These are phyloP conservation scores for Cystoderma amianthinum DNA, from an alignment of 768 basidiomycete species.

Conservation along the genomic window DNA sequence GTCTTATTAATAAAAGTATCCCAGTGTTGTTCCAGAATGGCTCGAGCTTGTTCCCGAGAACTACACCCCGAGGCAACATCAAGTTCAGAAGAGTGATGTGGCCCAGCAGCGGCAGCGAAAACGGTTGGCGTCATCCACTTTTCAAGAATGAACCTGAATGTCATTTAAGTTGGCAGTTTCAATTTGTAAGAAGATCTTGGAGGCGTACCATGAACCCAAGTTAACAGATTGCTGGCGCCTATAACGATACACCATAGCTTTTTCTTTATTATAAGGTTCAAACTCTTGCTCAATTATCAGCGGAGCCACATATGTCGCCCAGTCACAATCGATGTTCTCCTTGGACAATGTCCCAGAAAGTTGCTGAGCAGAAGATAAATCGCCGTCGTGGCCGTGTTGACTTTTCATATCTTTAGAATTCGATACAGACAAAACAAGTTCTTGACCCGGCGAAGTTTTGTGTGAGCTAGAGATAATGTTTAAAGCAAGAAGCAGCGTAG, in stretches of 20 bases:
- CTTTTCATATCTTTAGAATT: no score
- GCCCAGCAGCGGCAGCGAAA: slow-evolving; percentile 49
- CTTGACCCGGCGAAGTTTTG: no score
- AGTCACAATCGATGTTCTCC: not conserved
- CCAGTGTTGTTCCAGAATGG: slow-evolving; percentile 68
- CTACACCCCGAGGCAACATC: slow-evolving; percentile 66
- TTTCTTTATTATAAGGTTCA: slow-evolving; percentile 39
- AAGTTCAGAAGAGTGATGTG: slow-evolving; percentile 42
- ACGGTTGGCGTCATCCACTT: slow-evolving; percentile 69
- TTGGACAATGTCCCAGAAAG: not conserved
- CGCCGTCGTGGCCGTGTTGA: not conserved
- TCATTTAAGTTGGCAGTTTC: not conserved
- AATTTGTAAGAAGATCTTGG: not conserved
- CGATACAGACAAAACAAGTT: no score
- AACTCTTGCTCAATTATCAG: slow-evolving; percentile 23
- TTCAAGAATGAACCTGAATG: slow-evolving; percentile 61
- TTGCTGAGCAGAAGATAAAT: not conserved
- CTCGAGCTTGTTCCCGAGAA: slow-evolving; percentile 30
- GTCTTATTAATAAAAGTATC: slow-evolving; percentile 59
- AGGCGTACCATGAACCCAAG: slow-evolving; percentile 50
- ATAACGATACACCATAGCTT: slow-evolving; percentile 50
- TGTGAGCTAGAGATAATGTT: no score
- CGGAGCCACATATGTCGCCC: not conserved
- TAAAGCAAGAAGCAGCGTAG: no score
- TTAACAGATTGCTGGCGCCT: slow-evolving; percentile 61